Percentiles rank a stretch among this genome's conserved stretches.
Conservation (phyloP, 805 yeast species). For the Suhomyces kilbournensis region DNA sequence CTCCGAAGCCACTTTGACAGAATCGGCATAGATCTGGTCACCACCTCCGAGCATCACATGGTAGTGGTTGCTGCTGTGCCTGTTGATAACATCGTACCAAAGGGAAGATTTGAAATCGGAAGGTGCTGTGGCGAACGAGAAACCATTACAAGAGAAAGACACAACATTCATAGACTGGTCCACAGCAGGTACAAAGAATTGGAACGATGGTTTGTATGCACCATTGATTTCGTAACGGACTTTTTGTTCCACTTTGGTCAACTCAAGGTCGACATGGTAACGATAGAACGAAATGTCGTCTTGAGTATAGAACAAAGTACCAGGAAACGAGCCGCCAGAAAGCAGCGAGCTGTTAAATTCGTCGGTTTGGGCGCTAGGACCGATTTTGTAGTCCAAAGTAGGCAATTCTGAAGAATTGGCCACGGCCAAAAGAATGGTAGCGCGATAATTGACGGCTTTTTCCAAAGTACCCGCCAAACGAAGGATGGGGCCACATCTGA, state of each 20-base stretch:
- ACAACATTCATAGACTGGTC: slow-evolving; percentile 74
- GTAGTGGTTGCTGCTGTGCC: slow-evolving; percentile 58
- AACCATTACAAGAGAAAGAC: slow-evolving; percentile 89
- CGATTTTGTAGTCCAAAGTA: slow-evolving; percentile 31
- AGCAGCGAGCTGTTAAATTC: neutral
- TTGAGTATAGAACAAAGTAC: slow-evolving; percentile 40
- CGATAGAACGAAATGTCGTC: slow-evolving; percentile 61
- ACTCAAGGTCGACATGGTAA: slow-evolving; percentile 50
- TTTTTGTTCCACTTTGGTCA: slow-evolving; percentile 53
- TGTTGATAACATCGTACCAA: slow-evolving; percentile 80
- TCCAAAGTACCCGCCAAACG: slow-evolving; percentile 65
- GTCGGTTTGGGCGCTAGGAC: slow-evolving; percentile 19
- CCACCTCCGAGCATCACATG: slow-evolving; percentile 99
- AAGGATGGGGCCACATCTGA: slow-evolving; percentile 76
- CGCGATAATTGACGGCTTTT: slow-evolving; percentile 55
- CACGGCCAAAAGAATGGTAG: slow-evolving; percentile 63
- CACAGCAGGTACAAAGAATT: slow-evolving; percentile 66
- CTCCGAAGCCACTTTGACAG: slow-evolving; percentile 59
- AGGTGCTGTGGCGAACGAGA: slow-evolving; percentile 72
- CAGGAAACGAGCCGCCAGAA: slow-evolving; percentile 45
- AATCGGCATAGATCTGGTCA: slow-evolving; percentile 89
- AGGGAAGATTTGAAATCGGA: slow-evolving; percentile 64
- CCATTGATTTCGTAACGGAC: slow-evolving; percentile 61
- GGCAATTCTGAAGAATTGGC: slow-evolving; percentile 29
- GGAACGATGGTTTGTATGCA: slow-evolving; percentile 34